Conservation (phyloP, 257 asterid genomes). For the Eucommia ulmoides region DNA sequence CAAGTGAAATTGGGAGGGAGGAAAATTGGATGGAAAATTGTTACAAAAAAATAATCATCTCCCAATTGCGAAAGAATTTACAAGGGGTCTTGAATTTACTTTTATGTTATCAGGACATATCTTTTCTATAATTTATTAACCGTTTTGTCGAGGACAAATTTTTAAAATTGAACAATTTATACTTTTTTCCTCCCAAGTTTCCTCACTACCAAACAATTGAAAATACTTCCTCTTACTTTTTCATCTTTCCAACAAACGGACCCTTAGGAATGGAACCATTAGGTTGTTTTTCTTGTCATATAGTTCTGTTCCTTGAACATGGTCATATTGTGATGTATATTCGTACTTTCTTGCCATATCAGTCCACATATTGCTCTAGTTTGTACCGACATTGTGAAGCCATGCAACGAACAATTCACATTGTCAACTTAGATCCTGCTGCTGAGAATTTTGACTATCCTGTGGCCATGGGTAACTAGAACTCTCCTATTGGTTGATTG, state of each 20-base stretch:
- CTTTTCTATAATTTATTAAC: too few species aligned
- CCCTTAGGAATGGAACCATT: not conserved
- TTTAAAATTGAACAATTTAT: too few species aligned
- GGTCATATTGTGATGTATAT: not conserved
- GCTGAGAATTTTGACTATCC: conserved; percentile 96
- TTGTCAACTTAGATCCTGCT: conserved; percentile 93
- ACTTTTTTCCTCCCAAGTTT: too few species aligned
- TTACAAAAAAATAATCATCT: too few species aligned
- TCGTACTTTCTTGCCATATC: conserved; percentile 7
- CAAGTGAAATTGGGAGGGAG: too few species aligned
- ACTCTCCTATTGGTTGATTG: conserved; percentile 2
- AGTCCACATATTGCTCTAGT: conserved; percentile 93
- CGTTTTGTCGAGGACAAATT: too few species aligned
- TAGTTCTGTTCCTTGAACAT: not conserved
- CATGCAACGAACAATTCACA: conserved; percentile 59
- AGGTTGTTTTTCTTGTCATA: not conserved
- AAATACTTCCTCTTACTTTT: not conserved
- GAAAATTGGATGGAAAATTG: too few species aligned
- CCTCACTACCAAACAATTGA: not conserved
- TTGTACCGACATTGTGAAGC: conserved; percentile 77
- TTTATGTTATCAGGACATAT: too few species aligned
- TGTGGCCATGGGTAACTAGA: conserved; percentile 72
- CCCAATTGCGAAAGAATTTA: too few species aligned
- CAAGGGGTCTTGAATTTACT: too few species aligned
- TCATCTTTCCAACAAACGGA: not conserved